phyloP scores from a whole-genome alignment of 2,329 filamentous ascomycete genomes.

The Fusarium udum region DNA sequence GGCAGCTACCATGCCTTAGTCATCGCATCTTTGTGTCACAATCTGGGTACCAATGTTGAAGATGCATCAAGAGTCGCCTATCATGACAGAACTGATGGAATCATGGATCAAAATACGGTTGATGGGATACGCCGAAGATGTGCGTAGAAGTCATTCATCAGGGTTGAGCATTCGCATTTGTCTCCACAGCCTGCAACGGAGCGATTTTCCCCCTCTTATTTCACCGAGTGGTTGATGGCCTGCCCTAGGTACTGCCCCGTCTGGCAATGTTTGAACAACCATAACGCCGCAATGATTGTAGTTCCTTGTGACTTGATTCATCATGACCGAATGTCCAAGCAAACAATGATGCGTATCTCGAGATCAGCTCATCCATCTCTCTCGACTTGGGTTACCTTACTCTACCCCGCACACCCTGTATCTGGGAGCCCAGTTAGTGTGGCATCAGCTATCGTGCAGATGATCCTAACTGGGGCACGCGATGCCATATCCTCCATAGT shows the following conservation, averaged over 20 bases:
- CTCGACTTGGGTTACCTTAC: not conserved
- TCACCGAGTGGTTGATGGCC: not conserved
- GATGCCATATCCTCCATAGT: slow-evolving; percentile 19
- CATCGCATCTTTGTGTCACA: not conserved
- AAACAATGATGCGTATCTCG: slow-evolving; percentile 8
- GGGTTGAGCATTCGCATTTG: not conserved
- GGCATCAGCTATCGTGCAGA: slow-evolving; percentile 24
- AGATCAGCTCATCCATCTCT: slow-evolving; percentile 13
- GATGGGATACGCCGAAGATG: not conserved
- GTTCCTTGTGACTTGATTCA: not conserved
- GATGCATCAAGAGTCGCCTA: not conserved
- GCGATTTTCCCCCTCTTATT: not conserved
- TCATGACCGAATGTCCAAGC: slow-evolving; percentile 6
- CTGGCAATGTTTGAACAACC: not conserved
- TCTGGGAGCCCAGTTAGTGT: slow-evolving; percentile 8
- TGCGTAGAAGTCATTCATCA: not conserved
- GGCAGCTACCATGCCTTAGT: not conserved
- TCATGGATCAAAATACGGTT: not conserved
- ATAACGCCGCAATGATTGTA: slow-evolving; percentile 7
- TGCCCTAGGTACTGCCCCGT: too few relatives aligned
- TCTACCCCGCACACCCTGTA: slow-evolving; percentile 28
- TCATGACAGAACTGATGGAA: not conserved
- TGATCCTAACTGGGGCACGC: slow-evolving; percentile 14
- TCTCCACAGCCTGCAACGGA: not conserved
- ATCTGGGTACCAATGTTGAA: not conserved